Conservation (phyloP, 345 rosid species). For the Rhodomyrtus tomentosa region DNA sequence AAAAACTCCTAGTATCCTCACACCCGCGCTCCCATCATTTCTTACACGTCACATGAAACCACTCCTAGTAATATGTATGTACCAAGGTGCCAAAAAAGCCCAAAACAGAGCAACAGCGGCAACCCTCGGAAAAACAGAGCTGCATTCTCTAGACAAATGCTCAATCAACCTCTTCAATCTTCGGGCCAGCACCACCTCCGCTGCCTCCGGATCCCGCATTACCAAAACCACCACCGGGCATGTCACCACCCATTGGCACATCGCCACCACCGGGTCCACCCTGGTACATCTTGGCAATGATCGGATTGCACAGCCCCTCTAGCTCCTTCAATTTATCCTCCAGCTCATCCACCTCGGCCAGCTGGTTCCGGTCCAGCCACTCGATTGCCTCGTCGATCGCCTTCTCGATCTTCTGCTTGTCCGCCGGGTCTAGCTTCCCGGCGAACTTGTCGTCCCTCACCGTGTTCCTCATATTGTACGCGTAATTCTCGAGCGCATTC, state of each 20-base stretch:
- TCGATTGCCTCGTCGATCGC: neutral
- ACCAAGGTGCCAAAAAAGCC: neutral
- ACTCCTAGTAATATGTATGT: neutral
- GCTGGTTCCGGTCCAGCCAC: neutral
- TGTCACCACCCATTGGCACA: neutral
- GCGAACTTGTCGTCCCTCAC: neutral
- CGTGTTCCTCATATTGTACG: neutral
- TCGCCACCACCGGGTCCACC: neutral
- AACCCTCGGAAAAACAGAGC: neutral
- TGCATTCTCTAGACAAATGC: neutral
- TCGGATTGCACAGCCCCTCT: neutral
- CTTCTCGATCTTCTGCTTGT: neutral
- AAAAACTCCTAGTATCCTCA: neutral
- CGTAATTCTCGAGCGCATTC: neutral
- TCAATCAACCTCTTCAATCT: conserved; percentile 43
- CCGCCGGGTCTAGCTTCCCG: neutral
- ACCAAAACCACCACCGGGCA: neutral
- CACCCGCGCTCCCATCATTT: neutral
- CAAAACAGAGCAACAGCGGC: neutral
- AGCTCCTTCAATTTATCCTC: neutral
- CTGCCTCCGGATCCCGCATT: conserved; percentile 1
- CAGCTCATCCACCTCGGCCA: neutral
- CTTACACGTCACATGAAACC: neutral
- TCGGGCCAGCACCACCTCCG: conserved; percentile 22
- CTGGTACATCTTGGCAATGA: neutral